Base-by-base conservation (phyloP, 208 protist genomes). In the Leishmania tarentolae region DNA sequence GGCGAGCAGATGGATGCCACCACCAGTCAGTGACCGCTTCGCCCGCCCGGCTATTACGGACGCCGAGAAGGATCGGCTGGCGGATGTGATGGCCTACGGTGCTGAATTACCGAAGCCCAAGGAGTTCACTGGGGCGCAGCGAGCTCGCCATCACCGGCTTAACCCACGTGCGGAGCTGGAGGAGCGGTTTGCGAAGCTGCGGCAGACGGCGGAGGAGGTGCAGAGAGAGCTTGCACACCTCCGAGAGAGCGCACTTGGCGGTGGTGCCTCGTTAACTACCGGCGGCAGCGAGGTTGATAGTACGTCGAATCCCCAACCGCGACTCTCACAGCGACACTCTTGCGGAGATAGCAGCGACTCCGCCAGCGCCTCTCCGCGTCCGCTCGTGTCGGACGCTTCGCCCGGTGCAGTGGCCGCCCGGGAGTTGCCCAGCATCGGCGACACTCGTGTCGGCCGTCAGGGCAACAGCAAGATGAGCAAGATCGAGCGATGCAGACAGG, bases 1-100 rank as follows among this genome's bases (percentile, higher is more conserved):
- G 56, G 69, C 69, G 35, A 74, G 75, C 31, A 73, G 80, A 42
- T 80, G 86, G 8, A 73, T 76, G 5, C 89, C 88, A 8, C 50
- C 68, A 35, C 74, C 78, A 0, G 8, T 69, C 19, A 82, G 40
- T 42, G 53, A 82, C 40, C 77, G 74, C 52, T 97, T 90, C 76
- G 50, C 74, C 0, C 86, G 87, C 21, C 85, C 91, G 9, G 76
- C 90, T 2, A 83, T 96, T 57, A 98, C 91, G 2, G 87, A 92
- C 9, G 84, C 69, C 3, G 95, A 98, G 80, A 98, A 98, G 84
- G 93, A 96, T 57, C 89, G 92, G 42, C 88, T 98, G 42, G 88
- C 82, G 19, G 87, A 95, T 50, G 90, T 97, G 37, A 95, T 98
- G 87, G 81, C 92, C 37, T 96, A 94, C 78, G 95, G 95, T 21